These are phyloP conservation scores for Talaromyces proteolyticus DNA, from an alignment of 495 filamentous ascomycete species.

Conservation along the genomic window DNA sequence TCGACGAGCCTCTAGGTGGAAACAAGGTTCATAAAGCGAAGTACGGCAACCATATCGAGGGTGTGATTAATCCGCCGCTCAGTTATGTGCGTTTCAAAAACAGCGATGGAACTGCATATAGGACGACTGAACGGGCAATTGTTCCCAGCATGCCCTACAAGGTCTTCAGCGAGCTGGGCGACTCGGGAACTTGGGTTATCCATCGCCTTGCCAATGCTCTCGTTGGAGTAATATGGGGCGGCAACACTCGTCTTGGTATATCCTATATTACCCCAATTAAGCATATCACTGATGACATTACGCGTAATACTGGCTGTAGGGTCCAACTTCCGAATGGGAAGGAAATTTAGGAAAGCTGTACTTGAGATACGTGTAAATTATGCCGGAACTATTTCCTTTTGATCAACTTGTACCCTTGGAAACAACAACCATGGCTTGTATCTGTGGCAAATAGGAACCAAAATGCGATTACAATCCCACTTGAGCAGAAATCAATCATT, in stretches of 20 bases:
- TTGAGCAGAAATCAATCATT: too few relatives aligned
- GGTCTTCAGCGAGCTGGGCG: not conserved
- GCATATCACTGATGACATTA: not conserved
- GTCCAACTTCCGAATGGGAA: not conserved
- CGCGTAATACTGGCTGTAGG: not conserved
- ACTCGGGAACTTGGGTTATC: constrained; percentile 1
- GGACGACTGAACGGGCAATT: not conserved
- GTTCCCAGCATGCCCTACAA: not conserved
- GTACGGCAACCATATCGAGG: not conserved
- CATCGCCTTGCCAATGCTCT: not conserved
- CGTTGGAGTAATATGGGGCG: not conserved
- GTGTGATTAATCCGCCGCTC: not conserved
- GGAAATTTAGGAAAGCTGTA: not conserved
- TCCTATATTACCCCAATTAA: constrained; percentile 1
- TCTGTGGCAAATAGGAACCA: too few relatives aligned
- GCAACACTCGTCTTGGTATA: not conserved
- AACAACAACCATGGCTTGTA: too few relatives aligned
- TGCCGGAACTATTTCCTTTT: too few relatives aligned
- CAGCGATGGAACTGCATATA: too few relatives aligned
- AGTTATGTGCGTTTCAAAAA: constrained; percentile 1
- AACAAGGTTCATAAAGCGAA: not conserved
- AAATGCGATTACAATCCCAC: too few relatives aligned
- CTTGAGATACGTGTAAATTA: too few relatives aligned
- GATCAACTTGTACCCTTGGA: too few relatives aligned
- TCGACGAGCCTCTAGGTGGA: not conserved